Conservation (phyloP, 2,329 filamentous ascomycete species). For the Talaromyces sp. region DNA sequence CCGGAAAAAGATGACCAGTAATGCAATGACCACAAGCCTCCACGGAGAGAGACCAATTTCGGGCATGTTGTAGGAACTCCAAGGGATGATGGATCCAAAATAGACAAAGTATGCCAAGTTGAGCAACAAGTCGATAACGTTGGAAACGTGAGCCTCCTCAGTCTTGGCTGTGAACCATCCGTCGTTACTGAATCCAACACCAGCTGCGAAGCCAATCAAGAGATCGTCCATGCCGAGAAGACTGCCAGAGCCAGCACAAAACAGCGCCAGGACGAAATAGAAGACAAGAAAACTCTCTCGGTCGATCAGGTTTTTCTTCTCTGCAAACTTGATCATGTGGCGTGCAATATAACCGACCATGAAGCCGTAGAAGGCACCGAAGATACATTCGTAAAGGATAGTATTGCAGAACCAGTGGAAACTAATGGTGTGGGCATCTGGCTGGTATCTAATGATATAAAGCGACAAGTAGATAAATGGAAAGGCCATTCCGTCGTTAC, state of each 20-base stretch:
- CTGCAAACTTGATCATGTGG: constrained; percentile 82
- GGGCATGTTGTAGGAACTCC: constrained; percentile 79
- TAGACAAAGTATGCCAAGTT: constrained; percentile 99
- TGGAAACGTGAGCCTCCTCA: constrained; percentile 96
- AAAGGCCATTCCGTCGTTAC: constrained; percentile 99
- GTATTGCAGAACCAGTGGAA: constrained; percentile 86
- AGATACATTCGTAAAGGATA: constrained; percentile 91
- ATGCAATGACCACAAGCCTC: constrained; percentile 86
- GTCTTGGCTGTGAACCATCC: constrained; percentile 99
- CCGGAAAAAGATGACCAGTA: constrained; percentile 91
- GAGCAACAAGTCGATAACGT: constrained; percentile 95
- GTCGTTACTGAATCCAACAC: constrained; percentile 98
- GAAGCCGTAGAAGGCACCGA: constrained; percentile 86
- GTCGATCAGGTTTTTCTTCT: constrained; percentile 80
- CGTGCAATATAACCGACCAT: constrained; percentile 81
- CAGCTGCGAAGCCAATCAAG: constrained; percentile 87
- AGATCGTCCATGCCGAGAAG: constrained; percentile 89
- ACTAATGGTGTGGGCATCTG: constrained; percentile 61
- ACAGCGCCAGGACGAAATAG: constrained; percentile 94
- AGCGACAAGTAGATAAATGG: constrained; percentile 91
- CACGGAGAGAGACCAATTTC: constrained; percentile 73
- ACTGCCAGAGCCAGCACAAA: constrained; percentile 89
- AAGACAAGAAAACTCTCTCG: constrained; percentile 97
- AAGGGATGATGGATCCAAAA: constrained; percentile 93
- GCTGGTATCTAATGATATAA: constrained; percentile 79